Evolutionary conservation across 176 grass and related monocot species (phyloP).

Genomic region (Avena atlantica): DNA sequence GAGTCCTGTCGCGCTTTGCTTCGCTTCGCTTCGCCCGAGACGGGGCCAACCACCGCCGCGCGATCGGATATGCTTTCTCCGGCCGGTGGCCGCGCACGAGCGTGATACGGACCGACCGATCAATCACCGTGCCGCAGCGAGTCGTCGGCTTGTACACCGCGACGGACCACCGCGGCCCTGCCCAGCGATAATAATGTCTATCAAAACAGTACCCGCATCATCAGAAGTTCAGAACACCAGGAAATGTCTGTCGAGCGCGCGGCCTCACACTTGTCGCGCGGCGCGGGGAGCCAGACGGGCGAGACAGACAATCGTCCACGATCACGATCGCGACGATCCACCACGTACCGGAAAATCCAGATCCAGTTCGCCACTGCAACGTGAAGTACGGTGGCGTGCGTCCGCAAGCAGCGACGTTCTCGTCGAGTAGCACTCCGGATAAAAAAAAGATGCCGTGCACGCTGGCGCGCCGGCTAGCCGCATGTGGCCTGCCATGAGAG

Average conservation of each 20-base stretch:
- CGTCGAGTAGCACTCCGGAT: not conserved
- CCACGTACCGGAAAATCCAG: not conserved
- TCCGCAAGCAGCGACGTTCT: not conserved
- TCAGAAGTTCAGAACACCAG: not conserved
- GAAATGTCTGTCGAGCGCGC: conserved; percentile 26
- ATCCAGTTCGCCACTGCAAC: not conserved
- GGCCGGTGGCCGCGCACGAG: conserved; percentile 19
- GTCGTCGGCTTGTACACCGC: conserved; percentile 23
- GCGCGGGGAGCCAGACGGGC: not conserved
- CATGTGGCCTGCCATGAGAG: too few species aligned
- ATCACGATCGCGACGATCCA: not conserved
- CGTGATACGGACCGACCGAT: not conserved
- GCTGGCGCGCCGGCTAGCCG: not conserved
- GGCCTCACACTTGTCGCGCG: conserved; percentile 25
- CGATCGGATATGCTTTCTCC: not conserved
- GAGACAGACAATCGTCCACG: not conserved
- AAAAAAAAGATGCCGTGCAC: not conserved
- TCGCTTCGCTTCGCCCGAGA: not conserved
- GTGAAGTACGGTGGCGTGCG: not conserved
- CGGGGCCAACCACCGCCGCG: conserved; percentile 17
- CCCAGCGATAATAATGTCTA: not conserved
- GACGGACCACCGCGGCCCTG: not conserved
- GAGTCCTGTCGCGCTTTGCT: not conserved
- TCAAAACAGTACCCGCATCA: not conserved
- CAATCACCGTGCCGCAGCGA: not conserved